Conservation (phyloP, 192 early-diverging fungal genomes). For the Chytriomyces sp. region DNA sequence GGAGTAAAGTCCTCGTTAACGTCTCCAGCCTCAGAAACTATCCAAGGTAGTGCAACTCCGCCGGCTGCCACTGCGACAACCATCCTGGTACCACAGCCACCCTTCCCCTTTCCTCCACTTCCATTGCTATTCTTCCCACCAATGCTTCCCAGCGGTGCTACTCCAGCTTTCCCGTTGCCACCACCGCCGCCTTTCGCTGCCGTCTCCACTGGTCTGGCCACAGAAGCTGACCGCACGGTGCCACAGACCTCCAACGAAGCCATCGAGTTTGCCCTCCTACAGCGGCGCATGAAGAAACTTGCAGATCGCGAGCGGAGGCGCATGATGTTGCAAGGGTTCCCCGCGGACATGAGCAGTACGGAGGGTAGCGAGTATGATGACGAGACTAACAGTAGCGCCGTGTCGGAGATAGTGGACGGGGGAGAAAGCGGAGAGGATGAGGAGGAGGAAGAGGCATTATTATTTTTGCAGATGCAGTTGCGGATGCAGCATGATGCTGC, state of each 20-base stretch:
- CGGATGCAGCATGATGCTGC: background rate
- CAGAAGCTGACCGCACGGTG: background rate
- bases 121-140: background rate
- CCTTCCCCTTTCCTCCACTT: background rate
- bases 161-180: background rate
- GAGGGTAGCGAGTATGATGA: background rate
- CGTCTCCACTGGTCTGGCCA: background rate
- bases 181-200: background rate
- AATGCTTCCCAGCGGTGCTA: background rate
- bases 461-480: background rate
- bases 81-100: background rate
- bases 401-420: background rate
- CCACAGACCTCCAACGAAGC: slow-evolving; percentile 24
- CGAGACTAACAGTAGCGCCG: background rate
- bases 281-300: slow-evolving; percentile 6
- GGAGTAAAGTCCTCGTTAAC: background rate
- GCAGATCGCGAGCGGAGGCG: background rate
- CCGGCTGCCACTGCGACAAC: background rate
- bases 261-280: slow-evolving; percentile 22
- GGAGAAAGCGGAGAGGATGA: background rate
- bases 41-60: background rate
- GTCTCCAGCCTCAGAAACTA: background rate
- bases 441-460: background rate
- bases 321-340: background rate
- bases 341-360: background rate